phyloP scores from a whole-genome alignment of 129 eudicot species.

The Calendula officinalis region DNA sequence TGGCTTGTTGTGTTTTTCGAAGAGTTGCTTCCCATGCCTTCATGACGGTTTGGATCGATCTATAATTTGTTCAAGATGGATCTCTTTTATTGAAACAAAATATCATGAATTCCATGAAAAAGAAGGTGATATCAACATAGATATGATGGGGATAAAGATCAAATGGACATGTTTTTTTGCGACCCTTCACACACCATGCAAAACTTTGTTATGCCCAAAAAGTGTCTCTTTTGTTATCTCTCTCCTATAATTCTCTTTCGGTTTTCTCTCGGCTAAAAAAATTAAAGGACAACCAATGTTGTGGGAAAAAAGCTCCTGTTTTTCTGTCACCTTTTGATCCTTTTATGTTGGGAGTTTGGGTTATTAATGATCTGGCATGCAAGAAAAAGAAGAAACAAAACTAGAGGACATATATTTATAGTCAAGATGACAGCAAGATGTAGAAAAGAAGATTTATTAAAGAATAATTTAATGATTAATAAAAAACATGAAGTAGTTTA shows the following conservation, averaged over 20 bases:
- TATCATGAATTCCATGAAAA: slow-evolving; percentile 28
- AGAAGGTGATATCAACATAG: slow-evolving; percentile 19
- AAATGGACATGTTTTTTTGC: slow-evolving; percentile 17
- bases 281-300: slow-evolving; percentile 32
- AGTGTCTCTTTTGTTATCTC: slow-evolving; percentile 7
- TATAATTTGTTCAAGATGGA: slow-evolving; percentile 19
- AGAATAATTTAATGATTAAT: slow-evolving; percentile 15
- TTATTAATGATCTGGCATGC: slow-evolving; percentile 9
- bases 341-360: slow-evolving; percentile 22
- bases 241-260: not conserved
- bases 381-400: not conserved
- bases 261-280: slow-evolving; percentile 25
- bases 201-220: not conserved
- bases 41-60: slow-evolving; percentile 38
- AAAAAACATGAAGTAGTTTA: not conserved
- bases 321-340: slow-evolving; percentile 31
- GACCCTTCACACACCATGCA: slow-evolving; percentile 18
- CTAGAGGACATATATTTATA: not conserved
- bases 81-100: slow-evolving; percentile 29
- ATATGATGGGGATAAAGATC: slow-evolving; percentile 18
- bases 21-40: slow-evolving; percentile 98
- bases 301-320: slow-evolving; percentile 21
- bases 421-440: slow-evolving; percentile 6
- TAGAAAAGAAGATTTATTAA: slow-evolving; percentile 7
- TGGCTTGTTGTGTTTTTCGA: slow-evolving; percentile 82